Evolutionary conservation across 768 basidiomycete genomes (phyloP).

Genomic region (Kwoniella sp.): DNA sequence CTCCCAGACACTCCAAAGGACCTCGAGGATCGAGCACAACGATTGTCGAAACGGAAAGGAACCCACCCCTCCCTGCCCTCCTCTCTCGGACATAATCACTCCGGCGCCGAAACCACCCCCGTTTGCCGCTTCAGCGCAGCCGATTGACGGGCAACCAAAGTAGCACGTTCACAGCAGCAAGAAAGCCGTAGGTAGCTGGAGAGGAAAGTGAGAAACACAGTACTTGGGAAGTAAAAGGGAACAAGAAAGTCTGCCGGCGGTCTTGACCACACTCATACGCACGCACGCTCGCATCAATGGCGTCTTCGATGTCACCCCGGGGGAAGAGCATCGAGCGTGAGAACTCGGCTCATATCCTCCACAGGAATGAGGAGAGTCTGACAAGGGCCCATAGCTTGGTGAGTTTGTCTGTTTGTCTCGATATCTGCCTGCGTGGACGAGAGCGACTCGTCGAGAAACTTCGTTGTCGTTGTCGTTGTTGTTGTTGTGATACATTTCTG

Average conservation of each 20-base stretch:
- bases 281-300: slow-evolving; percentile 7
- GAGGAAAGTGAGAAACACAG: not conserved
- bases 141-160: too few relatives aligned
- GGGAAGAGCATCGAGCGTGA: slow-evolving; percentile 11
- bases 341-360: not conserved
- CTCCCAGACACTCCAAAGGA: too few relatives aligned
- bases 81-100: not conserved
- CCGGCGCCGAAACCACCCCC: not conserved
- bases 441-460: too few relatives aligned
- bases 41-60: not conserved
- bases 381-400: not conserved
- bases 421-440: too few relatives aligned
- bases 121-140: not conserved
- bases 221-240: not conserved
- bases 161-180: too few relatives aligned
- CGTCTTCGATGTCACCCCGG: slow-evolving; percentile 20
- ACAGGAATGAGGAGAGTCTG: not conserved
- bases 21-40: not conserved
- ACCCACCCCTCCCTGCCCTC: too few relatives aligned
- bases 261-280: not conserved
- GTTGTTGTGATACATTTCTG: not conserved
- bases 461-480: too few relatives aligned
- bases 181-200: too few relatives aligned
- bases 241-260: not conserved
- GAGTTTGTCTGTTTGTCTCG: not conserved